phyloP scores from a whole-genome alignment of 2,329 filamentous ascomycete genomes.

The Monilinia fructicola region DNA sequence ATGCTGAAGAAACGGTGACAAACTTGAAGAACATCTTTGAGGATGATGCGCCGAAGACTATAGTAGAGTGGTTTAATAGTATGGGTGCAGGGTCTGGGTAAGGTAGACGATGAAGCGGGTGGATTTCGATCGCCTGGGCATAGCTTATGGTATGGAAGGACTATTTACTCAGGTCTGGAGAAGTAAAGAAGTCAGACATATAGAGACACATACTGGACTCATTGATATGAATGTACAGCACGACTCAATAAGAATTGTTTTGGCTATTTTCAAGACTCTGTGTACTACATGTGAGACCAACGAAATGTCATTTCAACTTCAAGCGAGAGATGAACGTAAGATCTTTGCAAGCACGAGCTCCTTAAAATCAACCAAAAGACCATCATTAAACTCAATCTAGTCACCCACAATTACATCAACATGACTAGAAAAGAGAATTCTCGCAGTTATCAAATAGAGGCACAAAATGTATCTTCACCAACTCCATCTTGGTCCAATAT shows the following conservation, averaged over 20 bases:
- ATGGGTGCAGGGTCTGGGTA: neutral
- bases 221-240: neutral
- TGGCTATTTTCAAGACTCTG: neutral
- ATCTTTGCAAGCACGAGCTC: too few species aligned
- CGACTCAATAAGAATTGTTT: neutral
- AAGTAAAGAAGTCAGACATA: neutral
- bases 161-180: neutral
- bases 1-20: conserved; percentile 22
- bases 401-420: too few species aligned
- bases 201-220: neutral
- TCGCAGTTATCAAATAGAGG: too few species aligned
- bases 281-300: too few species aligned
- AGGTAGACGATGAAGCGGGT: neutral
- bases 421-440: too few species aligned
- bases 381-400: too few species aligned
- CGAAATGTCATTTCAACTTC: too few species aligned
- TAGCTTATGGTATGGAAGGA: neutral
- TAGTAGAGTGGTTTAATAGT: conserved; percentile 15
- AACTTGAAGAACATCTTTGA: conserved; percentile 26
- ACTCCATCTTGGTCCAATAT: too few species aligned
- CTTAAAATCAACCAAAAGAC: too few species aligned
- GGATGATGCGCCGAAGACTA: conserved; percentile 16
- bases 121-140: too few species aligned
- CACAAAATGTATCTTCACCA: too few species aligned
- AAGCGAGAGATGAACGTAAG: neutral